phyloP scores from a whole-genome alignment of 2,329 filamentous ascomycete genomes.

The Fusarium scirpi region DNA sequence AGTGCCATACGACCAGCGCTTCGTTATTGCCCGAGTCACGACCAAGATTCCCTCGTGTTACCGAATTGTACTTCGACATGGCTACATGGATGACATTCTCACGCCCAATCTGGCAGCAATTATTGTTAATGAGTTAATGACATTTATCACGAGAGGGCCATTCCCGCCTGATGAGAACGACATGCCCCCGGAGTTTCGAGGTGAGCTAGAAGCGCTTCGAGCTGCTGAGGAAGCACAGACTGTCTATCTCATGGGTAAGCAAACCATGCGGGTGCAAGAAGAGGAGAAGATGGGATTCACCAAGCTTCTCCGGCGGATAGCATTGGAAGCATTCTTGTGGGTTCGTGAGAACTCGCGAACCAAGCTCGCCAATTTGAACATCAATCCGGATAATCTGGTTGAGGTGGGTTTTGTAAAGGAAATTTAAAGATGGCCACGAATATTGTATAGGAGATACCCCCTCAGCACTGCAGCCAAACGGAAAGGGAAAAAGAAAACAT shows the following conservation, averaged over 20 bases:
- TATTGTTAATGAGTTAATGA: slow-evolving; percentile 70
- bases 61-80: slow-evolving; percentile 75
- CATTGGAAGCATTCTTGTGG: slow-evolving; percentile 71
- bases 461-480: not conserved
- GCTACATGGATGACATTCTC: slow-evolving; percentile 78
- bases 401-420: slow-evolving; percentile 79
- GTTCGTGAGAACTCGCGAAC: slow-evolving; percentile 73
- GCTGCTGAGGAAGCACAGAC: slow-evolving; percentile 61
- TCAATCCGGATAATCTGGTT: slow-evolving; percentile 67
- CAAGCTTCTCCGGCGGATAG: slow-evolving; percentile 56
- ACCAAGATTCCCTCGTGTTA: slow-evolving; percentile 72
- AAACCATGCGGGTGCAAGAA: slow-evolving; percentile 64
- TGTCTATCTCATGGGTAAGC: slow-evolving; percentile 71
- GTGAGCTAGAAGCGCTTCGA: slow-evolving; percentile 59
- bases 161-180: slow-evolving; percentile 43
- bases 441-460: slow-evolving; percentile 23
- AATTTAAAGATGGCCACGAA: slow-evolving; percentile 55
- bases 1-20: slow-evolving; percentile 62
- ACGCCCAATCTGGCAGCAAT: slow-evolving; percentile 69
- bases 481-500: not conserved
- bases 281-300: slow-evolving; percentile 50
- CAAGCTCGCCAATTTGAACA: slow-evolving; percentile 71
- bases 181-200: slow-evolving; percentile 43
- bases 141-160: slow-evolving; percentile 58
- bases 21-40: slow-evolving; percentile 57